Evolutionary conservation across 78 protist species (phyloP).

Genomic region (Chrysochromulina parva): DNA sequence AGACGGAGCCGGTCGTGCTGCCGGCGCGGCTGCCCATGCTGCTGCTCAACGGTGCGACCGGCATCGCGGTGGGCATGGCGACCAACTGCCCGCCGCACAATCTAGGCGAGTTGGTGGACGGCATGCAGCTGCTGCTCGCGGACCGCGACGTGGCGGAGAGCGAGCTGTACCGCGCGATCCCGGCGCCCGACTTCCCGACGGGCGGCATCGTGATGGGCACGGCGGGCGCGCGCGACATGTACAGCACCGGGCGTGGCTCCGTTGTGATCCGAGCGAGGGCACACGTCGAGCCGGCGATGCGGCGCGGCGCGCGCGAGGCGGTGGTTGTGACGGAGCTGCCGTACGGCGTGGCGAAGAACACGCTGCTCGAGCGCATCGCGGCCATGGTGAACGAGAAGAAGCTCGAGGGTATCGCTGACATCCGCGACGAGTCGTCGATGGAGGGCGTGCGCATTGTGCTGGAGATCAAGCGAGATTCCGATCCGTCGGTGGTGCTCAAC

Average conservation of each 20-base stretch:
- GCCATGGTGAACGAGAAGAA: background rate
- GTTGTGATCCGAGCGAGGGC: background rate
- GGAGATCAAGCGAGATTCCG: background rate
- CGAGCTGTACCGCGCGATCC: background rate
- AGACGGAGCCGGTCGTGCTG: constrained; percentile 21
- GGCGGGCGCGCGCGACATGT: background rate
- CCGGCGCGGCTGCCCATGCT: constrained; percentile 23
- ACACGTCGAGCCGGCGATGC: background rate
- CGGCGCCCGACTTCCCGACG: constrained; percentile 43
- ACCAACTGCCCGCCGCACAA: constrained; percentile 37
- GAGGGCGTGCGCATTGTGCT: background rate
- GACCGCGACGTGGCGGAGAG: background rate
- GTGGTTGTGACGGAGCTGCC: constrained; percentile 3
- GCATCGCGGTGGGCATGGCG: constrained; percentile 48
- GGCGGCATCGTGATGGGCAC: constrained; percentile 19
- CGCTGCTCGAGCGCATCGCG: background rate
- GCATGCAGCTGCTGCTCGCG: background rate
- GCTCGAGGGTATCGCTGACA: background rate
- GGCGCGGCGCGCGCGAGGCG: background rate
- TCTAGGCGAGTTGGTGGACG: constrained; percentile 10
- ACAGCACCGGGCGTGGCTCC: constrained; percentile 3
- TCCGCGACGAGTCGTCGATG: constrained; percentile 1
- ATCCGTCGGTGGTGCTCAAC: background rate
- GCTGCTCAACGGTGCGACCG: constrained; percentile 15
- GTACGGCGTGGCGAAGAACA: background rate